Evolutionary conservation across 2,329 filamentous ascomycete species (phyloP).

Genomic region (Blastomyces emzantsi): DNA sequence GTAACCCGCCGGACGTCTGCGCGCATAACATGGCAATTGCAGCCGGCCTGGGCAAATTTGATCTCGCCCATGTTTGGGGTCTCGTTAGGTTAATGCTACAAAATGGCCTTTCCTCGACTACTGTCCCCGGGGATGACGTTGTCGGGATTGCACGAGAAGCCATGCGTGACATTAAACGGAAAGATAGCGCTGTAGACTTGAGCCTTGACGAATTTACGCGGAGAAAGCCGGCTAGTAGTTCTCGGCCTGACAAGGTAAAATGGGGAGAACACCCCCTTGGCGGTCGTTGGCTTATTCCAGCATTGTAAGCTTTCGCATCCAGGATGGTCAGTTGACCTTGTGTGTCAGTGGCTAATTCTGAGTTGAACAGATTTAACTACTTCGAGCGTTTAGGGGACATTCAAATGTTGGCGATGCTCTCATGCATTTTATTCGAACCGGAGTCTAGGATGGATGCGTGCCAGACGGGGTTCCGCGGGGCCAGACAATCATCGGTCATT

Average conservation of each 20-base stretch:
- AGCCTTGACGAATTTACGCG: constrained; percentile 25
- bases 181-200: constrained; percentile 28
- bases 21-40: constrained; percentile 74
- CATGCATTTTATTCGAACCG: constrained; percentile 49
- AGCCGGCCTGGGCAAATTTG: constrained; percentile 56
- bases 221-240: constrained; percentile 29
- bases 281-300: constrained; percentile 46
- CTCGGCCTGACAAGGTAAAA: constrained; percentile 39
- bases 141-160: constrained; percentile 60
- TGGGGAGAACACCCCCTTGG: constrained; percentile 52
- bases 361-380: constrained; percentile 42
- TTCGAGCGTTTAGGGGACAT: constrained; percentile 53
- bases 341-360: constrained; percentile 6
- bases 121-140: constrained; percentile 52
- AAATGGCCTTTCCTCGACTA: constrained; percentile 63
- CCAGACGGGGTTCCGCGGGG: constrained; percentile 25
- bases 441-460: constrained; percentile 30
- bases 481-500: constrained; percentile 25
- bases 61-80: constrained; percentile 75
- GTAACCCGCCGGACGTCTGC: constrained; percentile 72
- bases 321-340: background rate
- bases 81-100: constrained; percentile 69
- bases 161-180: constrained; percentile 38
- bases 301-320: constrained; percentile 29
- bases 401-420: constrained; percentile 58